phyloP scores from a whole-genome alignment of 2,329 filamentous ascomycete species.

The Cladosporium sp. region DNA sequence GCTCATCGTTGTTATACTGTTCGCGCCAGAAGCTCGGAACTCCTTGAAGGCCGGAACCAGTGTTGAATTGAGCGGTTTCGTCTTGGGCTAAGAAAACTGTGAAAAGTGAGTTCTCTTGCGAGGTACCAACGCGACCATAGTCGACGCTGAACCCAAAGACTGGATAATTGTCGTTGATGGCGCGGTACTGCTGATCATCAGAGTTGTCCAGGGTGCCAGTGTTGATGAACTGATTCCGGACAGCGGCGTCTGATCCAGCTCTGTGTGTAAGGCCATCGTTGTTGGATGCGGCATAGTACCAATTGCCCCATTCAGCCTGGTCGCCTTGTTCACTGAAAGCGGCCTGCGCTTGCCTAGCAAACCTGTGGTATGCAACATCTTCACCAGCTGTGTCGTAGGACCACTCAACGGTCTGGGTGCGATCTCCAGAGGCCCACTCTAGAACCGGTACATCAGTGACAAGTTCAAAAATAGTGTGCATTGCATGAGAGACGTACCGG shows the following conservation, averaged over 20 bases:
- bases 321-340: constrained; percentile 45
- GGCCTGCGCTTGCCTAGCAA: constrained; percentile 44
- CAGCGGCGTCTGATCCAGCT: constrained; percentile 42
- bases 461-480: neutral
- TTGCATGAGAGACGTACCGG: constrained; percentile 44
- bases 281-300: constrained; percentile 48
- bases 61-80: constrained; percentile 47
- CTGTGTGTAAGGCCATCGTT: constrained; percentile 40
- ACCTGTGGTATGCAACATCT: constrained; percentile 58
- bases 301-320: constrained; percentile 50
- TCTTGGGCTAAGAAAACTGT: constrained; percentile 48
- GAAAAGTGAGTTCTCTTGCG: constrained; percentile 40
- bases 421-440: constrained; percentile 70
- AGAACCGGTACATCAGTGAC: constrained; percentile 10
- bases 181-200: constrained; percentile 47
- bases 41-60: constrained; percentile 33
- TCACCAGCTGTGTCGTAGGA: constrained; percentile 40
- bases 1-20: constrained; percentile 41
- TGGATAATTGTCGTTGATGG: constrained; percentile 46
- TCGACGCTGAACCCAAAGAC: constrained; percentile 49
- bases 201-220: constrained; percentile 42
- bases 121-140: constrained; percentile 41
- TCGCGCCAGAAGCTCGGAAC: constrained; percentile 47
- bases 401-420: constrained; percentile 56
- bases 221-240: constrained; percentile 43